Percentiles rank a stretch among this genome's conserved stretches.
Evolutionary conservation across 2,329 filamentous ascomycete genomes (phyloP).

Genomic region (Diaporthe aspalathi): DNA sequence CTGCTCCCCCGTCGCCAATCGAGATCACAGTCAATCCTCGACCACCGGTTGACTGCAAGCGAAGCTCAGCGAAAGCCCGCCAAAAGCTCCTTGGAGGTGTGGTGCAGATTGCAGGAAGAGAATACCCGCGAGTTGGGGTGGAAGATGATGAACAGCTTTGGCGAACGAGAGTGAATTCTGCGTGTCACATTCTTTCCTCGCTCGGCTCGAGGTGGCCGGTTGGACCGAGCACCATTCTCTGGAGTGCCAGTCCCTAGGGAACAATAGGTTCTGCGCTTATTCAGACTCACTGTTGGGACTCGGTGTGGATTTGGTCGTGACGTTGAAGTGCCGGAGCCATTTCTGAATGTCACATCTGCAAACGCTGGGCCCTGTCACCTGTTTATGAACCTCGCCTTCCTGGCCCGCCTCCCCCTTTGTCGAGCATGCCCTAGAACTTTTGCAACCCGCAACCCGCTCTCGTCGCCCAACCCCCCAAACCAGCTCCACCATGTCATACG

Average conservation of each 20-base stretch:
- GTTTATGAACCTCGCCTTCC: constrained; percentile 6
- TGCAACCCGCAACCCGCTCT: constrained; percentile 7
- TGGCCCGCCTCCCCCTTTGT: constrained; percentile 9
- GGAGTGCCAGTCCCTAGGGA: constrained; percentile 24
- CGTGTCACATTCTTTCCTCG: constrained; percentile 31
- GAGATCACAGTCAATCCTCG: background rate
- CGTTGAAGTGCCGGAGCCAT: constrained; percentile 9
- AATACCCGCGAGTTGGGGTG: background rate
- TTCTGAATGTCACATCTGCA: constrained; percentile 28
- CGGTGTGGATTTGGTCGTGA: constrained; percentile 34
- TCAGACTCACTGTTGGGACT: constrained; percentile 18
- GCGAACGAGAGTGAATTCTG: constrained; percentile 29
- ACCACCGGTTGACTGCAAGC: background rate
- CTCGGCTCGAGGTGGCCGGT: constrained; percentile 33
- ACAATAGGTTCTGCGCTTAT: constrained; percentile 35
- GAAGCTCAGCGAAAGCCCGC: background rate
- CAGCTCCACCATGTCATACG: constrained; percentile 58
- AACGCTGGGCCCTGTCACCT: constrained; percentile 20
- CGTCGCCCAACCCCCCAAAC: constrained; percentile 1
- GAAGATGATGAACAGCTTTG: constrained; percentile 27
- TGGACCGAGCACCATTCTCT: constrained; percentile 22
- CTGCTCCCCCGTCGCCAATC: background rate
- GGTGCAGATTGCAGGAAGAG: background rate
- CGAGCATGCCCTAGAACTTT: constrained; percentile 27
- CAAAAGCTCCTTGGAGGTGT: background rate